A percentile compares a stretch with the other conserved stretches of the same genome.
phyloP scores from a whole-genome alignment of 306 rosid species.

The Urtica urens region DNA sequence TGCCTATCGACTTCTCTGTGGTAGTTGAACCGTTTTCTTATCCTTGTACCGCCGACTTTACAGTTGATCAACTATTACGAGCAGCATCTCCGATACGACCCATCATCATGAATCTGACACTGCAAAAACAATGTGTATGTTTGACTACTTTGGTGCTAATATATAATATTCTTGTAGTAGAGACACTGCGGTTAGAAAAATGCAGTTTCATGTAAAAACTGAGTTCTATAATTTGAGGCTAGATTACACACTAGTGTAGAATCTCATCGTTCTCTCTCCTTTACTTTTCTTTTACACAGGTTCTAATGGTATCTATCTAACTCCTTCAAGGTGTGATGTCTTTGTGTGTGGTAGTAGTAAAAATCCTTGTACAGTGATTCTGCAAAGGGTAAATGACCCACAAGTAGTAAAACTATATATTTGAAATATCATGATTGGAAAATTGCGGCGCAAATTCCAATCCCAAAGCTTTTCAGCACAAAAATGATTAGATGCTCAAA shows the following conservation, averaged over 20 bases:
- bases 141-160: too few species aligned
- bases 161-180: conserved; percentile 24
- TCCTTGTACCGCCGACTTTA: conserved; percentile 9
- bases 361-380: too few species aligned
- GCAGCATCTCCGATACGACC: conserved; percentile 75
- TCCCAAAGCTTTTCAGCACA: too few species aligned
- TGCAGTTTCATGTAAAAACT: conserved; percentile 13
- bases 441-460: too few species aligned
- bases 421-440: too few species aligned
- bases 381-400: too few species aligned
- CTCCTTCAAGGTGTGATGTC: conserved; percentile 5
- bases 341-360: too few species aligned
- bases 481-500: too few species aligned
- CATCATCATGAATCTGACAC: conserved; percentile 32
- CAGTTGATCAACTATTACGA: conserved; percentile 87
- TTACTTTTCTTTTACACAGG: background rate
- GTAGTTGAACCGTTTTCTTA: background rate
- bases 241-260: conserved; percentile 10
- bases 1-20: background rate
- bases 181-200: conserved; percentile 24
- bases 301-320: background rate
- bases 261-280: conserved; percentile 6
- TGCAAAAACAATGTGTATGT: too few species aligned
- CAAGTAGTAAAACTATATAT: too few species aligned
- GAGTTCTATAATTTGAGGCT: conserved; percentile 7